phyloP scores from a whole-genome alignment of 176 grass and related monocot species.

The Hordeum vulgare region MorexV3_pseudomolecules_assembly NC_058522.1:305404129-305404628 shows the following conservation, averaged over 20 bases:
- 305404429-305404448: not conserved
- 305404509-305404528: not conserved
- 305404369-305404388: not conserved
- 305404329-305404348: too few relatives aligned
- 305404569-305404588: not conserved
- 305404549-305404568: not conserved
- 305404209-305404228: too few relatives aligned
- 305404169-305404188: too few relatives aligned
- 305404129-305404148: too few relatives aligned
- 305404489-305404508: not conserved
- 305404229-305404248: too few relatives aligned
- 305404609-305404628: constrained; percentile 11
- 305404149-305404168: too few relatives aligned
- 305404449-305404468: not conserved
- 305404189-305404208: too few relatives aligned
- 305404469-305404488: constrained; percentile 1
- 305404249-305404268: too few relatives aligned
- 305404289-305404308: too few relatives aligned
- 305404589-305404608: not conserved
- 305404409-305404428: not conserved
- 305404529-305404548: not conserved
- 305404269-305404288: too few relatives aligned
- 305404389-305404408: not conserved
- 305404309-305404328: too few relatives aligned
- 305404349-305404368: too few relatives aligned